Evolutionary conservation across 1,284 basidiomycete species (phyloP).

Genomic region (Sanghuangporus weigelae): DNA sequence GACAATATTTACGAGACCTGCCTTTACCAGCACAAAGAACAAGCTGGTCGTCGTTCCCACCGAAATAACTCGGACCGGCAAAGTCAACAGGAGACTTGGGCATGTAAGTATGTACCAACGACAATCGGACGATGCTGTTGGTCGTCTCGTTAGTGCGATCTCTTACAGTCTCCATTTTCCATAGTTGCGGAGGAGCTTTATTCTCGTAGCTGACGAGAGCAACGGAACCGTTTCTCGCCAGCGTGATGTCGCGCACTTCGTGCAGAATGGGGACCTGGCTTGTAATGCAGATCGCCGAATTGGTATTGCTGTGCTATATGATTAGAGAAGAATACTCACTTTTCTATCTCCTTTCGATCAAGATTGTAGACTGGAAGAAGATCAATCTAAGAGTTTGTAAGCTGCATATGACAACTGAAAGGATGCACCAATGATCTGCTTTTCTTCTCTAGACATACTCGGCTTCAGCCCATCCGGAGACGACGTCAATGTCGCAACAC

Average conservation of each 20-base stretch:
- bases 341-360: constrained; percentile 57
- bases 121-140: constrained; percentile 41
- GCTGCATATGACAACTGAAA: background rate
- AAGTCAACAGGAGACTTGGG: constrained; percentile 66
- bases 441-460: constrained; percentile 69
- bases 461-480: constrained; percentile 63
- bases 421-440: constrained; percentile 63
- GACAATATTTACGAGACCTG: constrained; percentile 22
- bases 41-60: constrained; percentile 69
- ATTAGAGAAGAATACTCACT: constrained; percentile 37
- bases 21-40: constrained; percentile 75
- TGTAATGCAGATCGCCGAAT: background rate
- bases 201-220: constrained; percentile 71
- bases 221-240: constrained; percentile 54
- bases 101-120: constrained; percentile 63
- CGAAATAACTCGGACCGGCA: constrained; percentile 75
- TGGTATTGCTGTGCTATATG: background rate
- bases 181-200: constrained; percentile 75
- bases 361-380: constrained; percentile 60
- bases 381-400: background rate
- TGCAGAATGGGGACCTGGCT: constrained; percentile 77
- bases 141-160: constrained; percentile 35
- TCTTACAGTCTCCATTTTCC: constrained; percentile 66
- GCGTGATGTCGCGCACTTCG: constrained; percentile 68
- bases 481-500: constrained; percentile 62